Conservation (phyloP, 495 filamentous ascomycete genomes). For the Acidomyces sp. region DNA sequence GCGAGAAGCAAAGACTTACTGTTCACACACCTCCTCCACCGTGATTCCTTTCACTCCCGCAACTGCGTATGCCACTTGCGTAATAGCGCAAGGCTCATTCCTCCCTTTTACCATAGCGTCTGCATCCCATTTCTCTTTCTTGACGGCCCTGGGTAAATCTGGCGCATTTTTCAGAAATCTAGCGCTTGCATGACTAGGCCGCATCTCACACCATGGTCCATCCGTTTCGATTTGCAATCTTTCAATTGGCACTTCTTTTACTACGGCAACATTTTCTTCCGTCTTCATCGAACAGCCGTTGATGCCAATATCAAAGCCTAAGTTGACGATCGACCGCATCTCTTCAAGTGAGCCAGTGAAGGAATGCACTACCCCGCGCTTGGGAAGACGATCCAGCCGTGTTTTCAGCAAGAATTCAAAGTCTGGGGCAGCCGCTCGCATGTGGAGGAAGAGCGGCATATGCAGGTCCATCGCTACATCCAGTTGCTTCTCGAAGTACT, state of each 20-base stretch:
- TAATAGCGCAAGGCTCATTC: constrained; percentile 79
- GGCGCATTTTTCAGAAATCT: constrained; percentile 37
- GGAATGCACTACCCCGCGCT: constrained; percentile 70
- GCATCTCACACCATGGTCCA: constrained; percentile 75
- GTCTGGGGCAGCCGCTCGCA: constrained; percentile 66
- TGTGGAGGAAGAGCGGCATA: constrained; percentile 82
- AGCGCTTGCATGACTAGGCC: constrained; percentile 50
- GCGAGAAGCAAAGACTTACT: constrained; percentile 36
- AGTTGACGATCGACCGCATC: constrained; percentile 57
- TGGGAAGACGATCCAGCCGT: constrained; percentile 44
- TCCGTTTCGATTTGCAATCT: constrained; percentile 84
- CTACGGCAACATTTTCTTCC: constrained; percentile 71
- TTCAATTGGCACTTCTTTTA: constrained; percentile 58
- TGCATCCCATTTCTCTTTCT: constrained; percentile 85
- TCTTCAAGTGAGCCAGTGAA: constrained; percentile 81
- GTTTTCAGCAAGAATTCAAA: constrained; percentile 54
- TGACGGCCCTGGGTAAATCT: constrained; percentile 42
- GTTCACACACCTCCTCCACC: constrained; percentile 72
- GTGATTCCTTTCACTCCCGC: constrained; percentile 68
- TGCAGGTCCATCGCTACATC: constrained; percentile 65
- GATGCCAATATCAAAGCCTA: constrained; percentile 72
- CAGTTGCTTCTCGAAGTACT: constrained; percentile 71
- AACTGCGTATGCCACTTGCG: constrained; percentile 72
- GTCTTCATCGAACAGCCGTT: constrained; percentile 93
- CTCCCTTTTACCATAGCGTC: constrained; percentile 78